Evolutionary conservation across 345 rosid species (phyloP).

Genomic region (Pistacia integerrima): DNA sequence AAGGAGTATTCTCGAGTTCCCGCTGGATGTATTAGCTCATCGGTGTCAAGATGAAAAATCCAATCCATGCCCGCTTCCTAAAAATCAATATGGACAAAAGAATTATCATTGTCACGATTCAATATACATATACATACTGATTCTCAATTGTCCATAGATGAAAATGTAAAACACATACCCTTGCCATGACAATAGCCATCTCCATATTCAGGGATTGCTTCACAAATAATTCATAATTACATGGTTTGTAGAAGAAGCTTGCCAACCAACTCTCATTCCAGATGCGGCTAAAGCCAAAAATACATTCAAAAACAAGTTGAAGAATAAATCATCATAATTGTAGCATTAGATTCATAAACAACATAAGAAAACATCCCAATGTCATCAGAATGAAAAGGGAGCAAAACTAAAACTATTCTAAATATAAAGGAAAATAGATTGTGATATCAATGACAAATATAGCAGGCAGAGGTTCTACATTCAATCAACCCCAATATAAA

Average conservation of each 20-base stretch:
- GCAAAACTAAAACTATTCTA: background rate
- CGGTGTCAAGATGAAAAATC: constrained; percentile 97
- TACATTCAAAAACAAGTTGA: constrained; percentile 12
- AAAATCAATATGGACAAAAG: constrained; percentile 17
- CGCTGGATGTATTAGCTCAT: constrained; percentile 84
- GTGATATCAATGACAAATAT: background rate
- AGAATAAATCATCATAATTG: constrained; percentile 16
- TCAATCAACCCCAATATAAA: background rate
- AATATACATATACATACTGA: background rate
- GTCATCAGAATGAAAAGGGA: constrained; percentile 7
- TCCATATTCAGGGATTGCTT: constrained; percentile 99
- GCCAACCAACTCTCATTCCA: constrained; percentile 98
- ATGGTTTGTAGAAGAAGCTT: constrained; percentile 92
- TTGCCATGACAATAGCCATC: constrained; percentile 93
- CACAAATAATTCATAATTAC: constrained; percentile 93
- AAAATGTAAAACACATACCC: constrained; percentile 57
- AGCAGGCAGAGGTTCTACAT: background rate
- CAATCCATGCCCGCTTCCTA: constrained; percentile 87
- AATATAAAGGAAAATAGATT: background rate
- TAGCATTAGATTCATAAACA: constrained; percentile 1
- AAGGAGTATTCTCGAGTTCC: constrained; percentile 80
- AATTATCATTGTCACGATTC: constrained; percentile 9
- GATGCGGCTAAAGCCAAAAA: constrained; percentile 62
- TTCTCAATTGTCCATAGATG: background rate
- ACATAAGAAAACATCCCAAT: background rate